A percentile compares a stretch with the other conserved stretches of the same genome.
These are phyloP conservation scores for Arachis monticola DNA, from an alignment of 331 rosid genomes.

Conservation along the genomic window DNA sequence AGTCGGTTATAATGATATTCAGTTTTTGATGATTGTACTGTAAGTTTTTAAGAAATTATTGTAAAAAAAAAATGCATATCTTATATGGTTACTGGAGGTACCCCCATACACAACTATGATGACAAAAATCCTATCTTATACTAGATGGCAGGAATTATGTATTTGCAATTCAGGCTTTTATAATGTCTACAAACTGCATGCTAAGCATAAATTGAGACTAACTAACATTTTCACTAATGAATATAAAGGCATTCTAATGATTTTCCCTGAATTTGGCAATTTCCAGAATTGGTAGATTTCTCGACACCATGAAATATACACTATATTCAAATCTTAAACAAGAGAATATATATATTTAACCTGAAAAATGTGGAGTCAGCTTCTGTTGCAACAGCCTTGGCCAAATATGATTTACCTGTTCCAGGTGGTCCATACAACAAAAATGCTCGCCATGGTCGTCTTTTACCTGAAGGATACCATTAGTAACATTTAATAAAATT, in stretches of 20 bases:
- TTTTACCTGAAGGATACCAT: constrained; percentile 64
- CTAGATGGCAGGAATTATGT: constrained; percentile 5
- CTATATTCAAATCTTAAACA: neutral
- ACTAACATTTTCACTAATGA: neutral
- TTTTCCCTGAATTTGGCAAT: constrained; percentile 8
- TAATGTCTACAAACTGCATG: constrained; percentile 8
- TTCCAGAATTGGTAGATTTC: neutral
- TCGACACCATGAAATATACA: neutral
- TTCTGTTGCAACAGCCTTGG: constrained; percentile 99
- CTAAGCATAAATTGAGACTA: constrained; percentile 16
- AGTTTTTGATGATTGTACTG: neutral
- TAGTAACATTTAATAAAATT: constrained; percentile 11
- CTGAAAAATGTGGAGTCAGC: constrained; percentile 98
- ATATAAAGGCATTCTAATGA: constrained; percentile 23
- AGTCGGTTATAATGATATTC: neutral
- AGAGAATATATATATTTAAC: constrained; percentile 42
- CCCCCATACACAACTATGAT: neutral
- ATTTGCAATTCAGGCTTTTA: constrained; percentile 9
- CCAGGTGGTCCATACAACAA: constrained; percentile 98
- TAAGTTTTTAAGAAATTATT: constrained; percentile 11
- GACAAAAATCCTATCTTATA: neutral
- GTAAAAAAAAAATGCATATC: neutral
- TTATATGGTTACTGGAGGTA: neutral
- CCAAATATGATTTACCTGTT: constrained; percentile 97
- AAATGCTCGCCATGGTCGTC: constrained; percentile 98